Evolutionary conservation across 305 asterid genomes (phyloP).

Genomic region (Solanum hybrid): DNA sequence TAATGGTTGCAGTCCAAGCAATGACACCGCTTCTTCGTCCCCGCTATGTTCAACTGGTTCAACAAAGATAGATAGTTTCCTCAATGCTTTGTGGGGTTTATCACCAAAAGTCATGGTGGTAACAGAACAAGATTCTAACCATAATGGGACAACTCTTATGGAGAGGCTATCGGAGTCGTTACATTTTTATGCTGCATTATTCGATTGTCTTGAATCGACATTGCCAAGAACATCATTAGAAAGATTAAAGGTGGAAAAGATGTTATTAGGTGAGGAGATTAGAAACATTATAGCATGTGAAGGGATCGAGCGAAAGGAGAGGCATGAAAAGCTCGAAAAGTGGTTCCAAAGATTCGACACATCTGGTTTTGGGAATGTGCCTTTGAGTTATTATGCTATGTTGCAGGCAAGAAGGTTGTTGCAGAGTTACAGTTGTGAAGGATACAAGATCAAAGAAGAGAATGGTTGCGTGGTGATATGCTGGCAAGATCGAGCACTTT

Average conservation of each 20-base stretch:
- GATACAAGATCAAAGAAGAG: constrained; percentile 45
- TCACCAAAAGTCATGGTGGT: constrained; percentile 61
- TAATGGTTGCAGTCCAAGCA: constrained; percentile 15
- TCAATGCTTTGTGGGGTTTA: constrained; percentile 39
- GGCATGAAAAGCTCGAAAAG: constrained; percentile 66
- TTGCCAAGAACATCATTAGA: constrained; percentile 36
- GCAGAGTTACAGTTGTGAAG: constrained; percentile 48
- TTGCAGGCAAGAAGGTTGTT: constrained; percentile 49
- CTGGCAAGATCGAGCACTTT: constrained; percentile 64
- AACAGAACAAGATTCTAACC: constrained; percentile 70
- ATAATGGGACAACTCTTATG: constrained; percentile 36
- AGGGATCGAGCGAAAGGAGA: constrained; percentile 44
- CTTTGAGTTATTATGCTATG: constrained; percentile 50
- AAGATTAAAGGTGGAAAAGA: constrained; percentile 52
- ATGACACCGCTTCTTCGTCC: constrained; percentile 34
- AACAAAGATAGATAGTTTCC: constrained; percentile 31
- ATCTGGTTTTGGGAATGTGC: constrained; percentile 51
- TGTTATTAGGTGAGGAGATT: constrained; percentile 55
- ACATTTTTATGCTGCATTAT: constrained; percentile 53
- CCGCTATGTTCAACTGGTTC: constrained; percentile 15
- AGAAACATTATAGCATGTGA: constrained; percentile 60
- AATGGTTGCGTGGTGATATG: constrained; percentile 49
- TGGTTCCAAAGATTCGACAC: constrained; percentile 53
- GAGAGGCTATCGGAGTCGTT: constrained; percentile 55
- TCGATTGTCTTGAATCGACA: constrained; percentile 62